Evolutionary conservation across 306 rosid genomes (phyloP).

Genomic region (Cucumis cinereus): DNA sequence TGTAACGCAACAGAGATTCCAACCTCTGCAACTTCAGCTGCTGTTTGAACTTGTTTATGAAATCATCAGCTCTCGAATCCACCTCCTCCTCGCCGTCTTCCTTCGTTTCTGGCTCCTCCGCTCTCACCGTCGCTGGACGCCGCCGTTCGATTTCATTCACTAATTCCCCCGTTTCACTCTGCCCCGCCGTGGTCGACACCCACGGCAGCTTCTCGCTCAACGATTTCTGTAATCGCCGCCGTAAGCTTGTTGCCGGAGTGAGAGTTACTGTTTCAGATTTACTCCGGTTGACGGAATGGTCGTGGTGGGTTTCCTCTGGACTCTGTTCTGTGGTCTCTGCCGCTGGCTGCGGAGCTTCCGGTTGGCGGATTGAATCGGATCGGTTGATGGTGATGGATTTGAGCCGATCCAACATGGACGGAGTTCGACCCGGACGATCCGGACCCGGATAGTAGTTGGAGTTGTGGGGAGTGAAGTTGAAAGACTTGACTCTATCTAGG

Average conservation of each 20-base stretch:
- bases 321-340: background rate
- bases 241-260: background rate
- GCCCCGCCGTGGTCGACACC: background rate
- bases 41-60: slow-evolving; percentile 62
- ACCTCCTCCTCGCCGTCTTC: slow-evolving; percentile 24
- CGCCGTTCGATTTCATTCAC: slow-evolving; percentile 12
- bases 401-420: slow-evolving; percentile 38
- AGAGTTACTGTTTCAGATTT: slow-evolving; percentile 14
- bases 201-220: slow-evolving; percentile 25
- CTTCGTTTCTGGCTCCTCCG: slow-evolving; percentile 11
- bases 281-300: slow-evolving; percentile 19
- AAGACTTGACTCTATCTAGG: slow-evolving; percentile 31
- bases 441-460: background rate
- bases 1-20: slow-evolving; percentile 44
- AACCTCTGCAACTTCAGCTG: slow-evolving; percentile 69
- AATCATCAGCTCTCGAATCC: slow-evolving; percentile 71
- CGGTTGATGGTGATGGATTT: slow-evolving; percentile 23
- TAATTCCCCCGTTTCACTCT: background rate
- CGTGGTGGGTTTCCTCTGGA: background rate
- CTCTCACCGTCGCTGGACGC: slow-evolving; percentile 22
- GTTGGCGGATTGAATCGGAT: slow-evolving; percentile 12
- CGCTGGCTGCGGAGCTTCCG: background rate
- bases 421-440: slow-evolving; percentile 17
- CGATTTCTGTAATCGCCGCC: background rate
- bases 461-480: slow-evolving; percentile 20